These are phyloP conservation scores for Obelidium mucronatum DNA, from an alignment of 192 early-diverging fungal genomes.

Conservation along the genomic window DNA sequence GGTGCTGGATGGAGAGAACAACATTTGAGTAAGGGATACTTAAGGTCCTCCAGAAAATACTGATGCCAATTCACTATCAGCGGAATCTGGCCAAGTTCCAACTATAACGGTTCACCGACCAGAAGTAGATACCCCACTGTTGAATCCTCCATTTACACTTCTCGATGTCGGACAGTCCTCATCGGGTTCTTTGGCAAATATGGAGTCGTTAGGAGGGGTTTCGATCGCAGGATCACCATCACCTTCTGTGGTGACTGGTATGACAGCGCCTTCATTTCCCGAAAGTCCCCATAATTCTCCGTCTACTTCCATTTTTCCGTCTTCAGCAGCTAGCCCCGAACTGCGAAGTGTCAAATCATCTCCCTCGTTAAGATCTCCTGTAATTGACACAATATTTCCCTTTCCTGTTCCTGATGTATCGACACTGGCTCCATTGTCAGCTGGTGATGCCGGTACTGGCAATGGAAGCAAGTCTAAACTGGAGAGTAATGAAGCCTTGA, in stretches of 20 bases:
- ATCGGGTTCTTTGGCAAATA: too few relatives aligned
- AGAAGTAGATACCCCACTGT: not conserved
- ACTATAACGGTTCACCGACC: constrained; percentile 19
- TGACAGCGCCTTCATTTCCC: too few relatives aligned
- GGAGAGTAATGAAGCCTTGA: constrained; percentile 9
- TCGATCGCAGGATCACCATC: too few relatives aligned
- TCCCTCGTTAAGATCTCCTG: not conserved
- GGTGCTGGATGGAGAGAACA: constrained; percentile 22
- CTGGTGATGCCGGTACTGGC: too few relatives aligned
- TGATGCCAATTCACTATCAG: not conserved
- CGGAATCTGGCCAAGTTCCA: constrained; percentile 7
- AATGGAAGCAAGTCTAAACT: not conserved
- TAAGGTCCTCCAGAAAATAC: too few relatives aligned
- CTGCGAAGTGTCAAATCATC: not conserved
- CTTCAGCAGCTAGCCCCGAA: not conserved
- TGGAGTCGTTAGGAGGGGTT: too few relatives aligned
- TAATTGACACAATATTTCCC: constrained; percentile 24
- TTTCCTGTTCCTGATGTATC: constrained; percentile 15
- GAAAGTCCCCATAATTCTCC: not conserved
- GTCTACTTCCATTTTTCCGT: not conserved
- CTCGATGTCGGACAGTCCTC: not conserved
- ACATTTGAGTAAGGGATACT: constrained; percentile 3
- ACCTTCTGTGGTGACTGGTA: too few relatives aligned
- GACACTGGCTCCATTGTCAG: not conserved
- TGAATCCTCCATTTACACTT: not conserved